Evolutionary conservation across 352 stramenopile species (phyloP), one percentile per base, ranked within the genome.

Genomic region (Globisporangium radiosum): DNA sequence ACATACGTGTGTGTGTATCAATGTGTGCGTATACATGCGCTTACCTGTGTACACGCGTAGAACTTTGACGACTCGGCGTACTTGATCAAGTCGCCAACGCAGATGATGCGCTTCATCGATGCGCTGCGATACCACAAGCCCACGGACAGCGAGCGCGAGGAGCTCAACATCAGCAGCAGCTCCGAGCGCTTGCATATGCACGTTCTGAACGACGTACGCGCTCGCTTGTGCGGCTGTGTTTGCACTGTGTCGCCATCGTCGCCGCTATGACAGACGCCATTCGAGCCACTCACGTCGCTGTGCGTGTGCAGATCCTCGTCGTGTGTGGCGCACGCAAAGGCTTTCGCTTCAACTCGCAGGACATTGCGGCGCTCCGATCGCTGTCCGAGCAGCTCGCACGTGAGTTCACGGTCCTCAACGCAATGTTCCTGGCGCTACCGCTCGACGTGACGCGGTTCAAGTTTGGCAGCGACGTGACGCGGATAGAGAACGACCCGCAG

Each of bases 81-180:
- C 38, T 54, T 75, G 52, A 76, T 91, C 36, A 88, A 88, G 52
- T 62, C 82, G 17, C 81, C 85, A 57, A 88, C 80, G 58, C 79
- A 89, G 57, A 86, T 88, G 73, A 75, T 94, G 76, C 83, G 85
- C 55, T 81, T 92, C 49, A 77, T 94, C 48, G 85, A 94, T 59
- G 73, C 71, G 7, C 64, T 94, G 59, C 81, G 85, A n/a, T 94
- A 90, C 59, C 85, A 94, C 63, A 90, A 90, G 38, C 85, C 85
- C 6, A 92, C 83, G n/a, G 47, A 69, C 4, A 72, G 85, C 36
- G 85, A 94, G 63, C 79, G 80, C 56, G 59, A 71, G 38, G 65
- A 75, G 47, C 69, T 92, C 42, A 92, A 92, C 57, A 60, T 94
- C 14, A 83, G 73, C 57, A 90, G 81, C 57, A 79, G 77, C 45